Conservation (phyloP, 805 yeast genomes). For the Danielia oregonensis region DNA sequence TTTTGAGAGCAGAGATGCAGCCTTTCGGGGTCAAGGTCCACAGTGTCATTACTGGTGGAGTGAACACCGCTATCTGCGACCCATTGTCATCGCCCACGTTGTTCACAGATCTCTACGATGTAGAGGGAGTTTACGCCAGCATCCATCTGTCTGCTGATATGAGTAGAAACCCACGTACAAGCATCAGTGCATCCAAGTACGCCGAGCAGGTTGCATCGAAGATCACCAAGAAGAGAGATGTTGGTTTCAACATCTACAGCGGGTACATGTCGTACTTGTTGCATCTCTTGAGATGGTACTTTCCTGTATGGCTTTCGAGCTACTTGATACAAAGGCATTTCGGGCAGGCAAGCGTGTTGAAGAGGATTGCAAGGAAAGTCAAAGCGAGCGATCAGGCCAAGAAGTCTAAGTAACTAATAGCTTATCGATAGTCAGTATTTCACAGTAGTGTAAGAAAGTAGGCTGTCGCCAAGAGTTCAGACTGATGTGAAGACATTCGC, state of each 20-base stretch:
- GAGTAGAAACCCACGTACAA: slow-evolving; percentile 11
- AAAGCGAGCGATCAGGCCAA: neutral
- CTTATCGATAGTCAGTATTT: too few species aligned
- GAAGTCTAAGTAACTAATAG: neutral
- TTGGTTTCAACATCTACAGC: slow-evolving; percentile 15
- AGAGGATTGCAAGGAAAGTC: neutral
- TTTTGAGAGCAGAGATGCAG: slow-evolving; percentile 31
- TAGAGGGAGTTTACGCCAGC: slow-evolving; percentile 8
- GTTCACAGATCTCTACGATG: slow-evolving; percentile 4
- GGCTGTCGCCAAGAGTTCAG: too few species aligned
- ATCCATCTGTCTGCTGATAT: slow-evolving; percentile 6
- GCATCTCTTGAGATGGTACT: slow-evolving; percentile 11
- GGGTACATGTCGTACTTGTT: slow-evolving; percentile 9
- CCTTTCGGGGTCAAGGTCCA: slow-evolving; percentile 38
- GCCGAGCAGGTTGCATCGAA: slow-evolving; percentile 12
- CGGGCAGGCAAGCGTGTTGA: slow-evolving; percentile 10
- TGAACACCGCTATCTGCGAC: slow-evolving; percentile 31
- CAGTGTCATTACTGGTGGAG: slow-evolving; percentile 38
- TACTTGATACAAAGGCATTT: slow-evolving; percentile 10
- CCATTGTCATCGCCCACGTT: slow-evolving; percentile 2
- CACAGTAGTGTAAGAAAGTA: too few species aligned
- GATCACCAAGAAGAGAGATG: slow-evolving; percentile 5
- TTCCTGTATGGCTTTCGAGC: slow-evolving; percentile 12
- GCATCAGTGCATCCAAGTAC: slow-evolving; percentile 6
- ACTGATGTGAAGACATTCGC: too few species aligned